Evolutionary conservation across 179 eudicot genomes (phyloP), one percentile per base, ranked within the genome.

Genomic region (Gypsophila paniculata): DNA sequence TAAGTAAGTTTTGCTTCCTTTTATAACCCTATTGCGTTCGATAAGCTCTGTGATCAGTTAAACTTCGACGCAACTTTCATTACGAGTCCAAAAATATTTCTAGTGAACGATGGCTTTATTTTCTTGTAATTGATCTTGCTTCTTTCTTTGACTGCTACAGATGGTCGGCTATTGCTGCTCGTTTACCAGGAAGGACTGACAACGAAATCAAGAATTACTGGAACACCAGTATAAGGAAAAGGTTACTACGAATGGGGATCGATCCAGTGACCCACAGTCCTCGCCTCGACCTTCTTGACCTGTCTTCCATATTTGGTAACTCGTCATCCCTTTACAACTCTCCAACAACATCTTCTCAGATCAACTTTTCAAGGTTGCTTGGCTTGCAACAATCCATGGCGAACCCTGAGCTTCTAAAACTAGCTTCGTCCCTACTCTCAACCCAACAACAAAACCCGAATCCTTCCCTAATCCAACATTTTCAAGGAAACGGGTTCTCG

Each of bases 131-230:
- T 79, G 7, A 79, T 72, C 23, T 10, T 21, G 48, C 75, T 73
- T 72, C 48, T 49, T 76, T 76, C 34, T 63, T 73, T 78, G 63
- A 75, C 67, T 70, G 71, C 55, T 74, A 53, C 65, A 93, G 98
- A 80, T 93, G 98, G 98, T 93, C 98, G 23, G 87, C 93, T n/a
- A 93, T 93, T 53, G 98, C 98, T 63, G 86, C 90, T 74, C 89
- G 86, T 2, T 86, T 93, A 72, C 98, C 98, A 0, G 97, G 98
- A 76, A 84, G 96, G 46, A 93, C 98, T 0, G 98, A 93, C 55
- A 93, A 93, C 17, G 98, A 93, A 51, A 93, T 93, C 71, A 93
- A 93, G 76, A 93, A 93, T 64, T 91, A 87, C 25, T 93, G 98
- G 98, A 93, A 93, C 80, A 93, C 97, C 18, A 97, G 89, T 71